Conservation (phyloP, 345 rosid genomes). For the Camelina hispida region DNA sequence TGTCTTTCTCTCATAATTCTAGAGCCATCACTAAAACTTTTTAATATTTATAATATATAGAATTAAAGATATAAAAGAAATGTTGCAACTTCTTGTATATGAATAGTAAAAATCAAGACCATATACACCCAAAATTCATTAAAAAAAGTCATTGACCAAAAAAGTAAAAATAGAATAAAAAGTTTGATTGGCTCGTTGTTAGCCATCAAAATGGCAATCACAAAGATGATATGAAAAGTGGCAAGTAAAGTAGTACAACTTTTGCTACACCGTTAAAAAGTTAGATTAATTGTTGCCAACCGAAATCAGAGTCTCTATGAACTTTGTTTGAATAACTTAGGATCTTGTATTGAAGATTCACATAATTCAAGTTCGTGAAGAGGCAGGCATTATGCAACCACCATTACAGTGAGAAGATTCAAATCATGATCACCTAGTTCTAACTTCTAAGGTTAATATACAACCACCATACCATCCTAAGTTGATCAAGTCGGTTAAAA, state of each 20-base stretch:
- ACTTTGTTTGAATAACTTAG: background rate
- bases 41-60: background rate
- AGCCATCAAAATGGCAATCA: background rate
- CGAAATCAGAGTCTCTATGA: background rate
- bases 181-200: background rate
- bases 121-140: background rate
- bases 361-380: background rate
- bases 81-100: background rate
- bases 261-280: background rate
- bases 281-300: background rate
- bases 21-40: conserved; percentile 7
- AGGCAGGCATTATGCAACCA: background rate
- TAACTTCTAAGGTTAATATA: too few species aligned
- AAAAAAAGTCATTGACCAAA: background rate
- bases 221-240: background rate
- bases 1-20: conserved; percentile 13
- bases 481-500: too few species aligned
- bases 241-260: background rate
- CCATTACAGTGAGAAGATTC: too few species aligned
- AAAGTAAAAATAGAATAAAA: background rate
- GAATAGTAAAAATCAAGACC: background rate
- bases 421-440: too few species aligned
- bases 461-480: too few species aligned
- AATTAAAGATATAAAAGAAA: background rate
- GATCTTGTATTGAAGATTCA: background rate